A percentile compares a stretch with the other conserved stretches of the same genome.
phyloP scores from a whole-genome alignment of 306 rosid genomes.

The Casuarina equisetifolia region DNA sequence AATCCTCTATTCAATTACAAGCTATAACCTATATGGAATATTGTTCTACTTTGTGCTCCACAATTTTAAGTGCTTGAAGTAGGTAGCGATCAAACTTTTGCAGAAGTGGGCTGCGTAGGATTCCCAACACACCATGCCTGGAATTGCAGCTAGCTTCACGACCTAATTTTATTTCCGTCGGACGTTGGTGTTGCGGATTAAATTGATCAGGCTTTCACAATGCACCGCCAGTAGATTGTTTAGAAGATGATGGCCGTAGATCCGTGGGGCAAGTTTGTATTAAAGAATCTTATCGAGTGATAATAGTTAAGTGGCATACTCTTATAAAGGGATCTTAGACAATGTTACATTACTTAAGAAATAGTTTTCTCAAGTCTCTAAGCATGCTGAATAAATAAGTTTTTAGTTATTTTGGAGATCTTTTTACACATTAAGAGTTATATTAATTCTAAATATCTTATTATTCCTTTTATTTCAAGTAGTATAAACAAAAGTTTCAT shows the following conservation, averaged over 20 bases:
- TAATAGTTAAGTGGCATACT: too few relatives aligned
- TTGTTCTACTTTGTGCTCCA: constrained; percentile 24
- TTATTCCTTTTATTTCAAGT: too few relatives aligned
- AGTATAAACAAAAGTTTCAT: too few relatives aligned
- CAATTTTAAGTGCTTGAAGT: constrained; percentile 31
- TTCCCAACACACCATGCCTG: constrained; percentile 31
- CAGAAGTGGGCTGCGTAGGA: constrained; percentile 48
- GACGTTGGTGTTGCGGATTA: neutral
- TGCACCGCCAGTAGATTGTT: neutral
- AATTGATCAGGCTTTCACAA: neutral
- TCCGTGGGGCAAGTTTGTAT: too few relatives aligned
- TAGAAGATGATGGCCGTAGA: neutral
- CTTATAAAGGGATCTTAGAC: too few relatives aligned
- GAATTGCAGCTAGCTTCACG: neutral
- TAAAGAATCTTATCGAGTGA: too few relatives aligned
- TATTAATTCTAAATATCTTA: too few relatives aligned
- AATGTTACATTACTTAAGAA: too few relatives aligned
- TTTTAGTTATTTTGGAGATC: too few relatives aligned
- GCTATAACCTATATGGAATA: neutral
- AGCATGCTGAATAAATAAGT: too few relatives aligned
- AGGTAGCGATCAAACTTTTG: constrained; percentile 19
- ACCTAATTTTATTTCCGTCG: constrained; percentile 22
- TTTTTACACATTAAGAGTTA: too few relatives aligned
- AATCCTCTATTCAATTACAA: constrained; percentile 16
- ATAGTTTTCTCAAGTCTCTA: too few relatives aligned